Base-by-base conservation (phyloP, 495 filamentous ascomycete species). In the Monascus purpureus region DNA sequence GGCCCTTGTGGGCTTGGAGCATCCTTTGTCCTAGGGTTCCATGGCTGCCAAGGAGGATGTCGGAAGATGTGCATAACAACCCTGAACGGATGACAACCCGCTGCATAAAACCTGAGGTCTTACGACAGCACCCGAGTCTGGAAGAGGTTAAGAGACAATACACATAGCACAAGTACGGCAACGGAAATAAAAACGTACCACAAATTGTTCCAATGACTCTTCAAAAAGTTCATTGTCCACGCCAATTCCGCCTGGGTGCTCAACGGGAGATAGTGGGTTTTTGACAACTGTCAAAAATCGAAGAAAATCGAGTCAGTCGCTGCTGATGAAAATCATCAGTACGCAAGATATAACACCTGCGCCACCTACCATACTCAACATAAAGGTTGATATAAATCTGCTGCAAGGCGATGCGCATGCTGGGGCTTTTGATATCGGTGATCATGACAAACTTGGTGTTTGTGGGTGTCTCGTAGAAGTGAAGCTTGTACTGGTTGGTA, bases 371-470 rank as follows among this genome's bases (percentile, higher is more conserved):
- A 48, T 84, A 96, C 66, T 97, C 90, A 26, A 95, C 85, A 59
- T 83, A 95, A 15, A 95, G 72, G 57, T 90, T 96, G 49, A 93
- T 90, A 53, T 95, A 96, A 32, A 97, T 95, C 68, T 97, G 90
- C 53, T 97, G 85, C 48, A 97, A 66, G 6, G 87, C 87, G 37
- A 86, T 79, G 19, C 85, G 77, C 70, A 96, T 83, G 55, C 82
- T 93, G 36, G 78, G 76, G 36, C 80, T 82, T 52, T 79, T 82
- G 25, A 78, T 75, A 58, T 96, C 90, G 23, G 88, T 96, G 42
- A 96, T 62, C 82, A 97, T 85, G 43, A 96, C 86, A 39, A 96
- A 88, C 47, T 93, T 93, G 49, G 90, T 75, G 49, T 78, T 88
- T 32, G 85, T 93, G 1, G 84, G 82, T 9, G 90, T 95, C 66